A percentile compares a stretch with the other conserved stretches of the same genome.
phyloP scores from a whole-genome alignment of 2,329 filamentous ascomycete species.

The Ciborinia camelliae region DNA sequence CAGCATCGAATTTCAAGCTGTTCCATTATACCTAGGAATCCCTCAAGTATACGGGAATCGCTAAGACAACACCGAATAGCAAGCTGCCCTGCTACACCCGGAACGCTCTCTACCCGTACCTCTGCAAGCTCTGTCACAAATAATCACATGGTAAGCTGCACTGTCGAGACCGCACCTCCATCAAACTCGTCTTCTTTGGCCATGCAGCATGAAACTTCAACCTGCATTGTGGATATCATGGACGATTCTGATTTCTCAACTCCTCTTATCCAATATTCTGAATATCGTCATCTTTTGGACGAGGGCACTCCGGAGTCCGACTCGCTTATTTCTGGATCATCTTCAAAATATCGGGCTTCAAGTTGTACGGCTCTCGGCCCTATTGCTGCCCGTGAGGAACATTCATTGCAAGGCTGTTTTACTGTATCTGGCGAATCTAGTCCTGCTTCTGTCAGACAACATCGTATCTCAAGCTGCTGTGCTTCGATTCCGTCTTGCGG shows the following conservation, averaged over 20 bases:
- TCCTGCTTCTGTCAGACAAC: not conserved
- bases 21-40: not conserved
- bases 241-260: not conserved
- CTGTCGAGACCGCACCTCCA: not conserved
- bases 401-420: not conserved
- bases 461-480: slow-evolving; percentile 10
- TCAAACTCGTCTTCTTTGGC: not conserved
- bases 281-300: not conserved
- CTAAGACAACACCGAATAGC: not conserved
- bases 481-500: slow-evolving; percentile 1
- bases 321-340: not conserved
- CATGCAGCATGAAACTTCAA: not conserved
- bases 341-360: not conserved
- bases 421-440: not conserved
- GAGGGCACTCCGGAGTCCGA: not conserved
- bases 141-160: not conserved
- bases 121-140: not conserved
- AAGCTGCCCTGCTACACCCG: slow-evolving; percentile 8
- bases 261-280: not conserved
- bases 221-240: not conserved
- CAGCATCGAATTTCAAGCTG: slow-evolving; percentile 15
- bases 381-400: not conserved
- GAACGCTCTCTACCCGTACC: not conserved
- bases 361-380: not conserved
- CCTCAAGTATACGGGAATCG: not conserved